Evolutionary conservation across 768 basidiomycete genomes (phyloP).

Genomic region (Rhizopogon sp.): DNA sequence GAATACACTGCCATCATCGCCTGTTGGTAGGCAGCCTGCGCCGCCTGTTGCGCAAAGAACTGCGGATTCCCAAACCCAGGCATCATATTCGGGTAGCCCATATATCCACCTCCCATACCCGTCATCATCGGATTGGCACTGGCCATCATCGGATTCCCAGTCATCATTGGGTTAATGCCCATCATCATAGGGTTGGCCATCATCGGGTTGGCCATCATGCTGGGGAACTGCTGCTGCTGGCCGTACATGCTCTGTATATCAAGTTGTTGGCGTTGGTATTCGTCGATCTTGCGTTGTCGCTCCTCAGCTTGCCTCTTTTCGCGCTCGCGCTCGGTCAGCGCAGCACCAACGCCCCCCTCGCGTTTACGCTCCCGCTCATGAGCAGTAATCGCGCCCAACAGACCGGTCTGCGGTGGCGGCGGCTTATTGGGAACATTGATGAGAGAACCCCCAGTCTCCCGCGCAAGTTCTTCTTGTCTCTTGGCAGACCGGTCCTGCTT

Average conservation of each 20-base stretch:
- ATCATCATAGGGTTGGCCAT: constrained; percentile 69
- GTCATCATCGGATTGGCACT: constrained; percentile 48
- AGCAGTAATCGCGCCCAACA: constrained; percentile 93
- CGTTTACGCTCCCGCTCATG: constrained; percentile 93
- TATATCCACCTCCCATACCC: constrained; percentile 49
- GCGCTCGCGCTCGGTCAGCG: constrained; percentile 91
- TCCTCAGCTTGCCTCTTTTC: constrained; percentile 91
- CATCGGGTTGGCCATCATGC: constrained; percentile 58
- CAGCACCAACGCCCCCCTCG: constrained; percentile 92
- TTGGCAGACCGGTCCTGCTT: constrained; percentile 95
- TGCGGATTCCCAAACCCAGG: constrained; percentile 53
- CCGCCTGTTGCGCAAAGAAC: constrained; percentile 83
- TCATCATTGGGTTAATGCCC: constrained; percentile 51
- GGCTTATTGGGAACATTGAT: constrained; percentile 96
- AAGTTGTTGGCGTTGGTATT: constrained; percentile 81
- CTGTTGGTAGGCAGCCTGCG: constrained; percentile 81
- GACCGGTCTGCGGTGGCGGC: constrained; percentile 89
- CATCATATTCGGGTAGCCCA: constrained; percentile 39
- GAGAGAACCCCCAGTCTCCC: constrained; percentile 86
- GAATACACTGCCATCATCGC: constrained; percentile 78
- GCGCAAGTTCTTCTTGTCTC: constrained; percentile 88
- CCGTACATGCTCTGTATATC: constrained; percentile 86
- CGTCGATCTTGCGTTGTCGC: constrained; percentile 88
- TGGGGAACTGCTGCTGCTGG: constrained; percentile 27
- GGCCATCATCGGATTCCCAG: constrained; percentile 45